A percentile compares a stretch with the other conserved stretches of the same genome.
Evolutionary conservation across 1,284 basidiomycete genomes (phyloP).

Genomic region (Apiotrichum brassicae): DNA sequence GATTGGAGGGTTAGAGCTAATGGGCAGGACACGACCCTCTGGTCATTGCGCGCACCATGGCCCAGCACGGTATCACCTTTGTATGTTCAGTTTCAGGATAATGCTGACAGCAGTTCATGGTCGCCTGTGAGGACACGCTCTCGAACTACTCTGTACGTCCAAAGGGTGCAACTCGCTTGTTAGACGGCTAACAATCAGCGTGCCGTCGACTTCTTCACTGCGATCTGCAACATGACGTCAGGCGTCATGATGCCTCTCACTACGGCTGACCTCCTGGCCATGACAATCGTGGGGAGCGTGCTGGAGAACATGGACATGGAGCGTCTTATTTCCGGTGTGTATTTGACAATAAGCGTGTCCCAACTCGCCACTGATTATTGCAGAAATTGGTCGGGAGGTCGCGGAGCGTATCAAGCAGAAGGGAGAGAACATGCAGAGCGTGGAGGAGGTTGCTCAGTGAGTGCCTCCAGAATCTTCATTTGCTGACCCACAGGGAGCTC

Average conservation of each 20-base stretch:
- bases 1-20: slow-evolving; percentile 5
- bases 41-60: slow-evolving; percentile 81
- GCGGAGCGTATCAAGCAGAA: slow-evolving; percentile 79
- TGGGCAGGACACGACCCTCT: slow-evolving; percentile 70
- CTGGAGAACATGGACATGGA: slow-evolving; percentile 99
- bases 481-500: slow-evolving; percentile 47
- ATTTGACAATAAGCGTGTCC: background rate
- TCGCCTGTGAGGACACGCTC: slow-evolving; percentile 95
- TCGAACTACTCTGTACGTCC: slow-evolving; percentile 76
- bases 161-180: background rate
- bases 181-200: no score
- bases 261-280: slow-evolving; percentile 90
- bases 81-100: slow-evolving; percentile 50
- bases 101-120: slow-evolving; percentile 67
- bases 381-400: slow-evolving; percentile 85
- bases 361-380: slow-evolving; percentile 4
- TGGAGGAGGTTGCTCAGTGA: slow-evolving; percentile 82
- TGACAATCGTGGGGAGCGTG: slow-evolving; percentile 91
- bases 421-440: slow-evolving; percentile 64
- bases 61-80: slow-evolving; percentile 78
- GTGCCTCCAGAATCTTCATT: background rate
- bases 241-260: slow-evolving; percentile 93
- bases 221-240: slow-evolving; percentile 84
- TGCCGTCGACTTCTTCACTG: slow-evolving; percentile 92
- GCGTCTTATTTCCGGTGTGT: slow-evolving; percentile 60